Evolutionary conservation across 1,139 yeast genomes (phyloP), one percentile per base, ranked within the genome.

Genomic region (Debaryomyces nepalensis): DNA sequence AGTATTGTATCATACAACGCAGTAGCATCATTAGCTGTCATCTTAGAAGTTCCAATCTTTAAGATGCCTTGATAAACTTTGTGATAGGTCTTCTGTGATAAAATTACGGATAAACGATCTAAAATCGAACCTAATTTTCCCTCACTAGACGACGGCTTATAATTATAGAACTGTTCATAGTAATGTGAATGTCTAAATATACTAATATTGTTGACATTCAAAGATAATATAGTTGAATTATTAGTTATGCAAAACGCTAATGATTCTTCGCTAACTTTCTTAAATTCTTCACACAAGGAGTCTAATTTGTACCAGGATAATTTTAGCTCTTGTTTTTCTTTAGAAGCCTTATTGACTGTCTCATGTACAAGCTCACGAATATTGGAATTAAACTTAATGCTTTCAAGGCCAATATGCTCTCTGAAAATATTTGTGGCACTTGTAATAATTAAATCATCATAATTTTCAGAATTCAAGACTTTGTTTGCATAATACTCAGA

Each of bases 281-380:
- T 76, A 43, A 86, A 72, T 53, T 88, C 95, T 44, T 77, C 81
- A 57, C 91, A 84, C 26, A 85, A 64, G 3, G 84, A 70, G 44
- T 78, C 79, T 42, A 86, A 74, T 48, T 81, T 77, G 37, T 72
- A 64, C 89, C 91, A 84, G 16, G 57, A 45, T 6, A 44, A 36
- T 33, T 43, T 50, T 9, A 37, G 38, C 47, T 36, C 55, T 43
- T 38, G 47, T 26, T 40, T 33, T 33, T 33, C 33, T 42, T 34
- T 44, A 1, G 50, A 34, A 19, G 50, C 37, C n/a, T 42, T 38
- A 12, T 46, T 47, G 5, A 66, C 50, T 2, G 71, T 58, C 10
- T 64, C 68, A 5, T 48, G 42, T 2, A 65, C 50, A 9, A 45
- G 34, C 21, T 51, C 48, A 8, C 66, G 50, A 20, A 63, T 41